Conservation (phyloP, 2,329 filamentous ascomycete species). For the Microdochium nivale region DNA sequence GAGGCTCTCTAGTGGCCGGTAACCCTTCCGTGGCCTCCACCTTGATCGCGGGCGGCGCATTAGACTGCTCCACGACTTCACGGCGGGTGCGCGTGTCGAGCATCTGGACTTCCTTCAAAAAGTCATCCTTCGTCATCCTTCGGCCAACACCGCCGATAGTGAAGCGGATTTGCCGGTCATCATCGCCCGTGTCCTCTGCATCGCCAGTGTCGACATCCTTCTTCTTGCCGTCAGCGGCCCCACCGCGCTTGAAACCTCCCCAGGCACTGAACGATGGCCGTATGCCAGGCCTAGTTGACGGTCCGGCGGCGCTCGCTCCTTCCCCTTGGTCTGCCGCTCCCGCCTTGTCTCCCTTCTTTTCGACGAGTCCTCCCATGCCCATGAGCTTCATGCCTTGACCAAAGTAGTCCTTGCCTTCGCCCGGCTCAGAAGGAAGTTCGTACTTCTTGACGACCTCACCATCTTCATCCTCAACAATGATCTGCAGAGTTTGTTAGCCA, state of each 20-base stretch:
- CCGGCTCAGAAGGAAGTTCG: constrained; percentile 54
- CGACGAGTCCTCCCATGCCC: constrained; percentile 38
- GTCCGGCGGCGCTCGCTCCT: constrained; percentile 19
- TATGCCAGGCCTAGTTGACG: constrained; percentile 15
- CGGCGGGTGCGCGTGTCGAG: constrained; percentile 58
- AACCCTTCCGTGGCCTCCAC: constrained; percentile 29
- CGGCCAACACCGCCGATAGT: constrained; percentile 65
- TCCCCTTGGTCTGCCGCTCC: neutral
- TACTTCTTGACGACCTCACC: constrained; percentile 83
- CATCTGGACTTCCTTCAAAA: constrained; percentile 64
- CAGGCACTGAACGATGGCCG: constrained; percentile 34
- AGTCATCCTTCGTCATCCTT: constrained; percentile 74
- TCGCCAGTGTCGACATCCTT: constrained; percentile 20
- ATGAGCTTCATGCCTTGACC: constrained; percentile 43
- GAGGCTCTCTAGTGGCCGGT: neutral
- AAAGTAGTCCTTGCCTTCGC: constrained; percentile 30
- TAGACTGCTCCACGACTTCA: constrained; percentile 43
- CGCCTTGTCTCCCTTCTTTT: constrained; percentile 15
- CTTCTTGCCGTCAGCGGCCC: constrained; percentile 28
- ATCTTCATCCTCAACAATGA: constrained; percentile 81
- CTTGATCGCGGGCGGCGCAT: constrained; percentile 38
- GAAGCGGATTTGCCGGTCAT: constrained; percentile 67
- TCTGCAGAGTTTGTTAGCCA: constrained; percentile 35
- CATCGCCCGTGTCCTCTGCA: constrained; percentile 39
- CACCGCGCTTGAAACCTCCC: constrained; percentile 32